A percentile compares a stretch with the other conserved stretches of the same genome.
Evolutionary conservation across 2,329 filamentous ascomycete genomes (phyloP).

Genomic region (Coleophoma crateriformis): DNA sequence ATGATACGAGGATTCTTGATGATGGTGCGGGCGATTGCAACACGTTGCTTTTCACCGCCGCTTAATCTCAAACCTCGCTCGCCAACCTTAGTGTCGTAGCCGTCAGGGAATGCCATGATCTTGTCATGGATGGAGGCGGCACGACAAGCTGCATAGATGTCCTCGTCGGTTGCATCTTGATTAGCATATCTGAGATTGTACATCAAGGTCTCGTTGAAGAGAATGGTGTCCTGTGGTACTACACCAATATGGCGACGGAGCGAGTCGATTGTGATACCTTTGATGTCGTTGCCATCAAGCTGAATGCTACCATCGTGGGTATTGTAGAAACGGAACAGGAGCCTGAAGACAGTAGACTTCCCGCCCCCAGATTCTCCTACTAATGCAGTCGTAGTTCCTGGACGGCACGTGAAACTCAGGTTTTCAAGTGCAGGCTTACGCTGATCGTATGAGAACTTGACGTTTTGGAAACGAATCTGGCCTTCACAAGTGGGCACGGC

Average conservation of each 20-base stretch:
- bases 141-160: constrained; percentile 75
- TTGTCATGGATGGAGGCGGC: constrained; percentile 91
- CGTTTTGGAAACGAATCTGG: constrained; percentile 80
- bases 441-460: constrained; percentile 84
- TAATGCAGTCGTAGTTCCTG: constrained; percentile 90
- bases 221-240: constrained; percentile 90
- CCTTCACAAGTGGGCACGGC: constrained; percentile 66
- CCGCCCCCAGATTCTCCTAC: constrained; percentile 96
- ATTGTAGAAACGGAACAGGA: constrained; percentile 97
- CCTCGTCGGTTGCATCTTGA: constrained; percentile 70
- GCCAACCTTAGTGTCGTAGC: constrained; percentile 84
- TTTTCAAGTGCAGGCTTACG: constrained; percentile 81
- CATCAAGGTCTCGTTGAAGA: constrained; percentile 94
- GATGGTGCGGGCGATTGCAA: constrained; percentile 89
- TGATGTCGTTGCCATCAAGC: constrained; percentile 79
- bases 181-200: constrained; percentile 92
- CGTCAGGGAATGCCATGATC: constrained; percentile 82
- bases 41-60: constrained; percentile 88
- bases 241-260: constrained; percentile 87
- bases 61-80: constrained; percentile 83
- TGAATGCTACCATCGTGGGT: constrained; percentile 72
- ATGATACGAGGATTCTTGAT: constrained; percentile 90
- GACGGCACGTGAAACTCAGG: constrained; percentile 77
- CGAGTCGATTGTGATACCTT: constrained; percentile 88
- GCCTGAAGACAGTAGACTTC: constrained; percentile 92